Evolutionary conservation across 31 red algal genomes (phyloP).

Genomic region (Bonnemaisonia californica): DNA sequence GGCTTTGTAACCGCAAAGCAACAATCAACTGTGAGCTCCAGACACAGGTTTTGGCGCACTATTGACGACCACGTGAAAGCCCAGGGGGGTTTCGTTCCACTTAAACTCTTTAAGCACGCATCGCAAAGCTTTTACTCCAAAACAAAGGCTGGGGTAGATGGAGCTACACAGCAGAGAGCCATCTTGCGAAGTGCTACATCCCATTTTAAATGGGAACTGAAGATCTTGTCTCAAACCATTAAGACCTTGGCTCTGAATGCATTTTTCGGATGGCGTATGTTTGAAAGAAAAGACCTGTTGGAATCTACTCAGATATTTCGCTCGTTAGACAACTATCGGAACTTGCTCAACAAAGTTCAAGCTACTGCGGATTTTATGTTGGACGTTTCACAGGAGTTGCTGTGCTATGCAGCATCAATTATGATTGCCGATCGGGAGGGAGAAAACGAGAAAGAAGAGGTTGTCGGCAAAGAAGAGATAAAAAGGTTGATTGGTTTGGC

Average conservation of each 20-base stretch:
- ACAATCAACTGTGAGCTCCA: neutral
- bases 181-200: conserved; percentile 29
- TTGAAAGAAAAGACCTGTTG: conserved; percentile 37
- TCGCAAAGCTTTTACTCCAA: conserved; percentile 38
- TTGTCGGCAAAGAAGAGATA: neutral
- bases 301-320: conserved; percentile 14
- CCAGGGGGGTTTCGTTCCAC: conserved; percentile 15
- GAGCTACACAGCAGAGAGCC: conserved; percentile 26
- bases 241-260: conserved; percentile 42
- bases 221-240: conserved; percentile 27
- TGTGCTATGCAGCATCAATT: conserved; percentile 32
- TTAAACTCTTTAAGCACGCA: conserved; percentile 53
- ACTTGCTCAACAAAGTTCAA: conserved; percentile 35
- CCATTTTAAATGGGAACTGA: conserved; percentile 50
- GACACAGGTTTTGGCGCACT: conserved; percentile 25
- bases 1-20: neutral
- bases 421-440: neutral
- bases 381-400: conserved; percentile 19
- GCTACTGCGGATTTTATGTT: conserved; percentile 35
- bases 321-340: conserved; percentile 8
- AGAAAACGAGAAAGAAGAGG: neutral
- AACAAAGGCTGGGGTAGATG: conserved; percentile 29
- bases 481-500: neutral
- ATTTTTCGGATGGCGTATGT: conserved; percentile 34
- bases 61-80: conserved; percentile 28